These are phyloP conservation scores for Diaporthe ampelina DNA, from an alignment of 2,329 filamentous ascomycete species.

Conservation along the genomic window DNA sequence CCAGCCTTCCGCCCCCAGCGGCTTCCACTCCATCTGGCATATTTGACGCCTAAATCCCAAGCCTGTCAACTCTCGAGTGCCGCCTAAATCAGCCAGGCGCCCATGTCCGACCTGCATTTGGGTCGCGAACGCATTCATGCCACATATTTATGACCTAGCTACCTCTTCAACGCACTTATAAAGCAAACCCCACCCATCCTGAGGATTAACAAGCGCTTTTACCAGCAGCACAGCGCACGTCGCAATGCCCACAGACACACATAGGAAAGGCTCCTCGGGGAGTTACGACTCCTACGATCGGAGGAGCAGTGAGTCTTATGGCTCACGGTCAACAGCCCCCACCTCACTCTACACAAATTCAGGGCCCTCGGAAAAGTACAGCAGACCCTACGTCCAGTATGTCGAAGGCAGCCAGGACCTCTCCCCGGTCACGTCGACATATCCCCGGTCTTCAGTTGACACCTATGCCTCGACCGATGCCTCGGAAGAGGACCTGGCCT, in stretches of 20 bases:
- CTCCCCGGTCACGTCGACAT: conserved; percentile 58
- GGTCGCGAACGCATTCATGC: conserved; percentile 19
- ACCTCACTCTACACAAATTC: conserved; percentile 37
- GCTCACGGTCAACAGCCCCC: conserved; percentile 38
- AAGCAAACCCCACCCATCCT: neutral
- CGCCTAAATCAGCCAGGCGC: conserved; percentile 32
- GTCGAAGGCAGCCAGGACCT: conserved; percentile 50
- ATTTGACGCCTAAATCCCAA: conserved; percentile 30
- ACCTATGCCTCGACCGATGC: conserved; percentile 84
- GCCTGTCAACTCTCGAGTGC: conserved; percentile 17
- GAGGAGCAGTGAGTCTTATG: conserved; percentile 40
- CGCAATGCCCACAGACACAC: conserved; percentile 38
- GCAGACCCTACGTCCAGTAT: conserved; percentile 38
- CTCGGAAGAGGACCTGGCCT: conserved; percentile 70
- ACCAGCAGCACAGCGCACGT: neutral
- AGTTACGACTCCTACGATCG: conserved; percentile 31
- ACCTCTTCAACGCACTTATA: neutral
- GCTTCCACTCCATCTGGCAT: conserved; percentile 22
- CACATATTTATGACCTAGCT: conserved; percentile 25
- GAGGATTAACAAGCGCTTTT: neutral
- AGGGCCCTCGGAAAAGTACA: conserved; percentile 26
- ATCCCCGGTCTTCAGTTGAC: conserved; percentile 74
- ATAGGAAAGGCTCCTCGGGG: conserved; percentile 27
- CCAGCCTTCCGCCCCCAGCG: conserved; percentile 22
- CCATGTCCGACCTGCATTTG: conserved; percentile 24